These are phyloP conservation scores for Colletotrichum theobromicola DNA, from an alignment of 2,329 filamentous ascomycete species.

Conservation along the genomic window DNA sequence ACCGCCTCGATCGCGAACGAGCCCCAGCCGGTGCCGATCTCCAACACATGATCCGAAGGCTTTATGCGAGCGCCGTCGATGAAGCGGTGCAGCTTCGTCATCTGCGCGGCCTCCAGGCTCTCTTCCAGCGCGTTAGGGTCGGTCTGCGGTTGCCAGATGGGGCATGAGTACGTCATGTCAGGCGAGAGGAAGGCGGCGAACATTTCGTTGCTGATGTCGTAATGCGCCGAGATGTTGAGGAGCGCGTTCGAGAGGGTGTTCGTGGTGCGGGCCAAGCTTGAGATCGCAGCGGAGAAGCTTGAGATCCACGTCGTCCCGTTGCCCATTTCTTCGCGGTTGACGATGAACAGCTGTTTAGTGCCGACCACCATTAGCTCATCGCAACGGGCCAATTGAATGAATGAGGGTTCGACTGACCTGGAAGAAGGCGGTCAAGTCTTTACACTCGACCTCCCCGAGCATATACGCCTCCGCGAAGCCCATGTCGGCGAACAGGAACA, in stretches of 20 bases:
- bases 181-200: slow-evolving; percentile 74
- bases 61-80: slow-evolving; percentile 70
- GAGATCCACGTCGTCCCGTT: slow-evolving; percentile 70
- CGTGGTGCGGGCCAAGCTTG: slow-evolving; percentile 60
- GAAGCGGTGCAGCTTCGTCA: slow-evolving; percentile 69
- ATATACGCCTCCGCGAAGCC: slow-evolving; percentile 78
- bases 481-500: slow-evolving; percentile 76
- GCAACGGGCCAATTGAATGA: not conserved
- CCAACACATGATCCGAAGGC: slow-evolving; percentile 69
- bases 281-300: slow-evolving; percentile 60
- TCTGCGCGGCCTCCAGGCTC: slow-evolving; percentile 68
- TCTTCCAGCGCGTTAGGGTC: slow-evolving; percentile 52
- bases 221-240: slow-evolving; percentile 74
- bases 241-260: slow-evolving; percentile 64
- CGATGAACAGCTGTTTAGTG: slow-evolving; percentile 68
- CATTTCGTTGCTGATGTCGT: slow-evolving; percentile 79
- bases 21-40: slow-evolving; percentile 80
- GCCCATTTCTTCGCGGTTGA: slow-evolving; percentile 67
- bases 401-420: slow-evolving; percentile 45
- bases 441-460: slow-evolving; percentile 72
- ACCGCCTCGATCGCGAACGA: slow-evolving; percentile 76
- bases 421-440: slow-evolving; percentile 72
- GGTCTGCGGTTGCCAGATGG: slow-evolving; percentile 62
- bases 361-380: slow-evolving; percentile 20
- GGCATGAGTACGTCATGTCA: slow-evolving; percentile 81